A percentile compares a stretch with the other conserved stretches of the same genome.
phyloP scores from a whole-genome alignment of 2,329 filamentous ascomycete species.

The Elsinoe fawcettii region DNA sequence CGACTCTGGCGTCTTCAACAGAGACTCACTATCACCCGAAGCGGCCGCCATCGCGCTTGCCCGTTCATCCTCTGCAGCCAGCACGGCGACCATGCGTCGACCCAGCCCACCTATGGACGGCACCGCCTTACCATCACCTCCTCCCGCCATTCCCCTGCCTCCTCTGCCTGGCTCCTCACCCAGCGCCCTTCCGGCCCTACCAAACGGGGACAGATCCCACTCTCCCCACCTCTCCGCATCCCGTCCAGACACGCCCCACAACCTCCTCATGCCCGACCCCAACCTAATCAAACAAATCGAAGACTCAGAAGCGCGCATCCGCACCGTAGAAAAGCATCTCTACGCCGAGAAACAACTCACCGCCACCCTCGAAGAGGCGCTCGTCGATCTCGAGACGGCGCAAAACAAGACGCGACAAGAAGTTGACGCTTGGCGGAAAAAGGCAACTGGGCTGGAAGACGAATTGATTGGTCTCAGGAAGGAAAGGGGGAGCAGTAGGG shows the following conservation, averaged over 20 bases:
- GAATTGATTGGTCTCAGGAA: conserved; percentile 60
- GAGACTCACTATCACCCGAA: conserved; percentile 40
- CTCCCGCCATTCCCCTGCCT: conserved; percentile 90
- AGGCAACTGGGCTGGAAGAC: conserved; percentile 64
- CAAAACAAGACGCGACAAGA: conserved; percentile 88
- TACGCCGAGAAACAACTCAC: conserved; percentile 95
- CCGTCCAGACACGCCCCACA: conserved; percentile 31
- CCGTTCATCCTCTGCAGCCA: conserved; percentile 48
- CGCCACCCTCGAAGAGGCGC: conserved; percentile 85
- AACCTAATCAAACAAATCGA: conserved; percentile 74
- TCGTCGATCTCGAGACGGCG: conserved; percentile 86
- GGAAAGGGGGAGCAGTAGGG: conserved; percentile 49
- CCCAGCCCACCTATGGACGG: conserved; percentile 57
- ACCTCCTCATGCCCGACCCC: conserved; percentile 54
- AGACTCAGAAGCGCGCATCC: conserved; percentile 90
- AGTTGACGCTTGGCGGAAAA: conserved; percentile 83
- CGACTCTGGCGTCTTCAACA: conserved; percentile 30
- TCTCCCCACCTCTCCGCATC: conserved; percentile 59
- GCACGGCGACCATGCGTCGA: conserved; percentile 13
- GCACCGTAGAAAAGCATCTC: conserved; percentile 93
- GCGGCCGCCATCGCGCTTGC: conserved; percentile 37
- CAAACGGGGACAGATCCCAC: conserved; percentile 38
- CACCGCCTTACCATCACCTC: conserved; percentile 84
- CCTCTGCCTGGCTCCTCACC: conserved; percentile 60
- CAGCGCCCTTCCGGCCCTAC: conserved; percentile 35